phyloP scores from a whole-genome alignment of 2,329 filamentous ascomycete genomes.

The Dactylonectria macrodidyma region DNA sequence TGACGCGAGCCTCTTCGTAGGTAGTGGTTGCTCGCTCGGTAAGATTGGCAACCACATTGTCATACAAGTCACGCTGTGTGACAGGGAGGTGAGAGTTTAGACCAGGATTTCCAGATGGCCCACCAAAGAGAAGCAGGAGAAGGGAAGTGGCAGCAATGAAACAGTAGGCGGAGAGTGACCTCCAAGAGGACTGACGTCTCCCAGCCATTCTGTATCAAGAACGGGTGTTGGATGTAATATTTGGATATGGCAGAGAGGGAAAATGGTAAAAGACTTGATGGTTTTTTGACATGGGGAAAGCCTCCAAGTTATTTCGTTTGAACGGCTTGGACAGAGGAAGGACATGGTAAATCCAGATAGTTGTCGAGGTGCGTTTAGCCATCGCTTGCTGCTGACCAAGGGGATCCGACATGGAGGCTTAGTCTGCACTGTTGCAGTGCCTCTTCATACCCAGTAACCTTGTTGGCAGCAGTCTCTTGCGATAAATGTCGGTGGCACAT shows the following conservation, averaged over 20 bases:
- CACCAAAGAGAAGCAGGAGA: slow-evolving; percentile 8
- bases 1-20: slow-evolving; percentile 2
- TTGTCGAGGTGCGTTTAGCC: neutral
- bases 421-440: neutral
- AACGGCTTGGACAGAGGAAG: slow-evolving; percentile 4
- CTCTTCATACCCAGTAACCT: neutral
- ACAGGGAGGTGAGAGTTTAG: neutral
- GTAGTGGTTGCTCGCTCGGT: slow-evolving; percentile 9
- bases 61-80: slow-evolving; percentile 4
- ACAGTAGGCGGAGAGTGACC: slow-evolving; percentile 7
- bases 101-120: neutral
- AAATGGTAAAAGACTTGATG: slow-evolving; percentile 1
- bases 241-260: neutral
- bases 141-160: neutral
- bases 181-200: slow-evolving; percentile 13
- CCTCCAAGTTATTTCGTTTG: neutral
- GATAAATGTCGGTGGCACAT: slow-evolving; percentile 4
- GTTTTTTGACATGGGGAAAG: neutral
- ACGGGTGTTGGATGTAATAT: neutral
- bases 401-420: neutral
- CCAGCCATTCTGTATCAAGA: slow-evolving; percentile 9
- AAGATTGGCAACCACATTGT: slow-evolving; percentile 9
- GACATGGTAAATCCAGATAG: neutral
- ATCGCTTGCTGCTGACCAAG: neutral
- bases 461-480: slow-evolving; percentile 7